phyloP scores from a whole-genome alignment of 257 asterid species.

The Forsythia viridissima region DNA sequence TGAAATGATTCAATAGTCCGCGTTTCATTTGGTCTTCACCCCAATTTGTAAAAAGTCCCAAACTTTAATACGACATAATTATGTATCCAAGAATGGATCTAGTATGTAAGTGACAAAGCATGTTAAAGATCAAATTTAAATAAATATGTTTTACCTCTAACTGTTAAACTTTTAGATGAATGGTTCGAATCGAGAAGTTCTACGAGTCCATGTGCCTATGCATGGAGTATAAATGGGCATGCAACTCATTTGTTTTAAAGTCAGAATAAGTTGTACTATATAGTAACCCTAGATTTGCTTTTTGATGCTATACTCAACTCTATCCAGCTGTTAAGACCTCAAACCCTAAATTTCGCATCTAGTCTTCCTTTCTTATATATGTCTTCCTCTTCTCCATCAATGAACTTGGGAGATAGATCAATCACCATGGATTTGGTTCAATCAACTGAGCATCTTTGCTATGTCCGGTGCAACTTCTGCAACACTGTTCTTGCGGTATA shows the following conservation, averaged over 20 bases:
- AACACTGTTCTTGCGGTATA: constrained; percentile 93
- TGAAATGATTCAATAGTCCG: no score
- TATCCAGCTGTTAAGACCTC: constrained; percentile 26
- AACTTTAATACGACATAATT: no score
- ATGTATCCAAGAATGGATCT: no score
- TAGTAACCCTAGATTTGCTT: constrained; percentile 43
- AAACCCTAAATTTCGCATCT: constrained; percentile 41
- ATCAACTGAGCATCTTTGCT: constrained; percentile 85
- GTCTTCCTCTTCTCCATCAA: constrained; percentile 25
- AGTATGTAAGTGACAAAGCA: no score
- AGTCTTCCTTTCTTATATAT: constrained; percentile 17
- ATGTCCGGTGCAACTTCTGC: constrained; percentile 95
- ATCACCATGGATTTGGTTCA: constrained; percentile 72
- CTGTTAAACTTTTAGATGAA: no score
- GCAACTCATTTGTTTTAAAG: constrained; percentile 36
- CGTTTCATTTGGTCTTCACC: no score
- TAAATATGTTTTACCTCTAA: no score
- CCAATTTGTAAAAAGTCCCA: no score
- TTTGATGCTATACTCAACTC: constrained; percentile 17
- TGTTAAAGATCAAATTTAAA: no score
- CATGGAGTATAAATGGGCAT: background rate
- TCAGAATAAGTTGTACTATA: constrained; percentile 22
- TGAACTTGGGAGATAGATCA: constrained; percentile 26
- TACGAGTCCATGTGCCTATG: background rate
- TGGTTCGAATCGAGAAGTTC: background rate